Conservation (phyloP, 495 filamentous ascomycete species). For the Rhypophila decipiens region DNA sequence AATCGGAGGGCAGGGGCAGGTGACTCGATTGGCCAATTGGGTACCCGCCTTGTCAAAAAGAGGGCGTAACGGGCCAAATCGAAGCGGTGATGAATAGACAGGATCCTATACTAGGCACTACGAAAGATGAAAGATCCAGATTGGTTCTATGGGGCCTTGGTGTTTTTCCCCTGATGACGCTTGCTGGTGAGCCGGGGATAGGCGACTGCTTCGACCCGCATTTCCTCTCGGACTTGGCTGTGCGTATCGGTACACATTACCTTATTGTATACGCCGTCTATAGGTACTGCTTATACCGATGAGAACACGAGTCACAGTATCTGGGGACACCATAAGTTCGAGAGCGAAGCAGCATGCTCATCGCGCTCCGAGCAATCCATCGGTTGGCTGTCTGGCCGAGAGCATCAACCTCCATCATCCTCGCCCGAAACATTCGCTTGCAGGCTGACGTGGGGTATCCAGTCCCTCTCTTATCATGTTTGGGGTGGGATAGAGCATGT, state of each 20-base stretch:
- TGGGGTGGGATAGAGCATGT: too few species aligned
- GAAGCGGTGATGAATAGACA: not conserved
- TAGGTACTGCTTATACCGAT: too few species aligned
- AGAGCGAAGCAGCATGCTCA: too few species aligned
- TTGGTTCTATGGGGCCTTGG: not conserved
- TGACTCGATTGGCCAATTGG: constrained; percentile 30
- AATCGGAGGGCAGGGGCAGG: constrained; percentile 3
- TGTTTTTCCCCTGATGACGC: not conserved
- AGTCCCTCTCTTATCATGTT: not conserved
- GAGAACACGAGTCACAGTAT: too few species aligned
- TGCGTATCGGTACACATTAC: too few species aligned
- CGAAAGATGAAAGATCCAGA: not conserved
- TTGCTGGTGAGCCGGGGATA: not conserved
- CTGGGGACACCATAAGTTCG: too few species aligned
- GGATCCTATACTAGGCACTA: not conserved
- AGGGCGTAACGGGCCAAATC: not conserved
- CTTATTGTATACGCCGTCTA: too few species aligned
- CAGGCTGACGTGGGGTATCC: not conserved
- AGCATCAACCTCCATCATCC: too few species aligned
- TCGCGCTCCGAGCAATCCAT: too few species aligned
- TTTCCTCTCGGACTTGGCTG: not conserved
- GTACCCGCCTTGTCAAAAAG: not conserved
- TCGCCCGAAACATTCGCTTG: not conserved
- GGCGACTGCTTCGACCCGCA: not conserved
- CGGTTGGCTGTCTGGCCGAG: too few species aligned